Evolutionary conservation across 371 early-diverging fungal genomes (phyloP), one percentile per base, ranked within the genome.

Genomic region (Choanephora cucurbitarum): DNA sequence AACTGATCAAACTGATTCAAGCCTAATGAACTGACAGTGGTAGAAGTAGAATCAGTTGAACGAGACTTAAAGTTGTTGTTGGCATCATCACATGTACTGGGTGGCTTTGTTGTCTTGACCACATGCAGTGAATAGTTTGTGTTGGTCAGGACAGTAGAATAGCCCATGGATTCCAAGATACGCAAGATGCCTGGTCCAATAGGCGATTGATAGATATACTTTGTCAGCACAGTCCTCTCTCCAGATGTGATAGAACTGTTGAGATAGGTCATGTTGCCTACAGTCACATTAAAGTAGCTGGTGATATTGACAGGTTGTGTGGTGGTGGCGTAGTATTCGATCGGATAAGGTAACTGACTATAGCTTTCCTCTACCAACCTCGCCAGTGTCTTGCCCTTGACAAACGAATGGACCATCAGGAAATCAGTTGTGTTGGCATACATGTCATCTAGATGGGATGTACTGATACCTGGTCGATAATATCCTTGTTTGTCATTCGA

Each of bases 121-220:
- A 13, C 34, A 33, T 0, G 53, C 39, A 1, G 62, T 57, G 15
- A n/a, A n/a, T 70, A 70, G 34, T 67, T 70, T 22, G 64, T 56
- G 31, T 71, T 53, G 28, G 68, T 64, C 23, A 71, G 48, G 0
- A 71, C 65, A 14, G 73, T 72, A 10, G 69, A 66, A 39, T 72
- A 72, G 0, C 73, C 73, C 44, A 72, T 63, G 1, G 69, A 53
- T 19, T 72, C 73, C 19, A 72, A 53, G 7, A 72, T 65, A n/a
- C 68, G 59, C 13, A 72, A 49, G 7, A 72, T 55, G 37, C 69
- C 73, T 17, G 73, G 73, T 7, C 73, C 73, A 15, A 72, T 72
- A 3, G 73, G 51, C 28, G 62, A 69, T 48, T 31, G 44, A 42
- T 69, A 69, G 0, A 18, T 23, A 17, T 55, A 28, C 28, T 55